A percentile compares a stretch with the other conserved stretches of the same genome.
Conservation (phyloP, 257 asterid species). For the Primulina tabacum region DNA sequence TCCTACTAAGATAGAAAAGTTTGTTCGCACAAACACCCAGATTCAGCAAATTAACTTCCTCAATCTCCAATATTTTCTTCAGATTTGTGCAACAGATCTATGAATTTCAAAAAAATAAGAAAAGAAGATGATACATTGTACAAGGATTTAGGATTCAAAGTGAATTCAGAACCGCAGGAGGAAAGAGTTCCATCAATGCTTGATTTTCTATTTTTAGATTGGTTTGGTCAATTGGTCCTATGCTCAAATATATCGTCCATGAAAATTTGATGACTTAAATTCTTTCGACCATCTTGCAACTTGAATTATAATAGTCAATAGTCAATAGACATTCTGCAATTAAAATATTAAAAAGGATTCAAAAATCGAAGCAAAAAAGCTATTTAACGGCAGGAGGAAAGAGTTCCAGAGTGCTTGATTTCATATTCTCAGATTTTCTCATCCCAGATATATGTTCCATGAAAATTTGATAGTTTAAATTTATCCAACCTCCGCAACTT, state of each 20-base stretch:
- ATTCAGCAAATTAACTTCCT: not conserved
- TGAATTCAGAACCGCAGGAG: not conserved
- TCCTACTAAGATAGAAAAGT: not conserved
- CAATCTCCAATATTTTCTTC: not conserved
- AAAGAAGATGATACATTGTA: not conserved
- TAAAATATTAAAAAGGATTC: not conserved
- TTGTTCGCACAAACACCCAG: not conserved
- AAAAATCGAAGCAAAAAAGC: not conserved
- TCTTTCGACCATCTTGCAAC: no score
- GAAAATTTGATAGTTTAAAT: not conserved
- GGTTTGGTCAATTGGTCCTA: not conserved
- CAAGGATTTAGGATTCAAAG: no score
- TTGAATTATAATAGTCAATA: not conserved
- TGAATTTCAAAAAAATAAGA: not conserved
- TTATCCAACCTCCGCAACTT: not conserved
- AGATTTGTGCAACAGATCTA: not conserved
- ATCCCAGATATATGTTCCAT: not conserved
- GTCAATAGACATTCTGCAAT: not conserved
- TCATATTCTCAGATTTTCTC: not conserved
- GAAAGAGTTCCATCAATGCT: not conserved
- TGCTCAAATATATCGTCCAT: not conserved
- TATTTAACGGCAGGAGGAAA: not conserved
- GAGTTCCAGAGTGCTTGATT: not conserved
- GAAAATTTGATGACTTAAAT: no score
- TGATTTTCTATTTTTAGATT: no score